phyloP scores from a whole-genome alignment of 495 filamentous ascomycete genomes.

The Penicillium samsonianum region DNA sequence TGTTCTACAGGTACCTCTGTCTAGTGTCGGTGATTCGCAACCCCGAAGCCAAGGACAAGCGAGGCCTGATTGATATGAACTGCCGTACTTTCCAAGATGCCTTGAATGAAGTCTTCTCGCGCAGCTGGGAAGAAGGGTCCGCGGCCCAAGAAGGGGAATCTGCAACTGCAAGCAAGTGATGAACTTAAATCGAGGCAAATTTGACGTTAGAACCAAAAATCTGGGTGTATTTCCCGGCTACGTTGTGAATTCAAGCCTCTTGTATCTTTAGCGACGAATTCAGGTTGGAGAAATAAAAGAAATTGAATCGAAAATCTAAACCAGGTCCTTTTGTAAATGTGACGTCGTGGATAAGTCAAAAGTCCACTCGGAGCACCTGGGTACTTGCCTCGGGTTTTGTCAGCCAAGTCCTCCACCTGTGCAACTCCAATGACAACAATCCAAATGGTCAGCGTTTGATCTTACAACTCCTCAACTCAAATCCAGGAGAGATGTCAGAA shows the following conservation, averaged over 20 bases:
- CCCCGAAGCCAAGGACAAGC: slow-evolving; percentile 55
- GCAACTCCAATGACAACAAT: slow-evolving; percentile 1
- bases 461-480: slow-evolving; percentile 4
- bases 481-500: slow-evolving; percentile 36
- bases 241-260: background rate
- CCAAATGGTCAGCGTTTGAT: background rate
- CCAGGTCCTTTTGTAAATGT: background rate
- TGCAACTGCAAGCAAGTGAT: slow-evolving; percentile 6
- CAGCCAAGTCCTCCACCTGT: slow-evolving; percentile 3
- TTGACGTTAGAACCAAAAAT: background rate
- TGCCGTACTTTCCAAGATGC: slow-evolving; percentile 61
- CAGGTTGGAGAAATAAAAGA: background rate
- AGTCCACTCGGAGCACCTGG: background rate
- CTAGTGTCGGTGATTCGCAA: slow-evolving; percentile 77
- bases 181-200: background rate
- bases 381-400: background rate
- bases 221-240: background rate
- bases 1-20: slow-evolving; percentile 55
- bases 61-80: slow-evolving; percentile 62
- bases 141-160: background rate
- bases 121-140: slow-evolving; percentile 45
- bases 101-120: slow-evolving; percentile 57
- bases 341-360: background rate
- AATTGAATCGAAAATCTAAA: background rate
- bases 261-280: slow-evolving; percentile 2